Base-by-base conservation (phyloP, 495 filamentous ascomycete species). In the Parachaetomium inaequale region DNA sequence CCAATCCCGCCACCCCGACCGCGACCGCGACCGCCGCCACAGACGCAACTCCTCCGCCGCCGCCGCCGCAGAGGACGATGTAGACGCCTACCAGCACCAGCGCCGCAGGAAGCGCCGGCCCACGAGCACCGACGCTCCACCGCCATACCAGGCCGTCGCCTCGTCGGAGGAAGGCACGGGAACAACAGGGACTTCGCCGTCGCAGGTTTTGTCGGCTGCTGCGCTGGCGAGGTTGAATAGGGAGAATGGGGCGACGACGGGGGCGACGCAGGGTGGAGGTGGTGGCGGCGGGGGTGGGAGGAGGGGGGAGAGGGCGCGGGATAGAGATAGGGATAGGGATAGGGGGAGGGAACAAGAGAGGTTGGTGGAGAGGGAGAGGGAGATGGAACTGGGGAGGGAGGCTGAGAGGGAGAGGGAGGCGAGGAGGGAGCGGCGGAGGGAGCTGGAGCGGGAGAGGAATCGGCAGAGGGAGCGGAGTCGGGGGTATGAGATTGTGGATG, bases 211-310 rank as follows among this genome's bases (percentile, higher is more conserved):
- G 32, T 85, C 82, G 34, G 79, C 81, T 12, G 83, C 85, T 59
- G 81, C 86, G 8, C 70, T 90, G 60, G 86, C 86, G 17, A 80
- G 81, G 66, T 69, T 90, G 42, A 80, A 88, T 62, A 75, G 80
- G n/a, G 73, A 82, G 31, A 85, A 87, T 65, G 76, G 81, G 42
- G 7, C 32, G 15, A 1, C 2, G 12, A 12, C 36, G 34, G 34
- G 34, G 34, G 34, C 14, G 34, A 12, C n/a, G n/a, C n/a, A n/a
- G 34, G 34, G 34, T 36, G 34, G 31, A 36, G 29, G 11, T n/a
- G 12, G 36, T 17, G 59, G 38, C 3, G 23, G 32, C n/a, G 7
- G 45, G 53, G 23, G 47, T 36, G 2, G 34, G 34, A 12, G 2
- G 34, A 36, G 34, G 34, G 34, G 36, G 36, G 36, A 40, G 36